Evolutionary conservation across 176 grass and related monocot genomes (phyloP), one percentile per base, ranked within the genome.

Genomic region (Chloris gayana): DNA sequence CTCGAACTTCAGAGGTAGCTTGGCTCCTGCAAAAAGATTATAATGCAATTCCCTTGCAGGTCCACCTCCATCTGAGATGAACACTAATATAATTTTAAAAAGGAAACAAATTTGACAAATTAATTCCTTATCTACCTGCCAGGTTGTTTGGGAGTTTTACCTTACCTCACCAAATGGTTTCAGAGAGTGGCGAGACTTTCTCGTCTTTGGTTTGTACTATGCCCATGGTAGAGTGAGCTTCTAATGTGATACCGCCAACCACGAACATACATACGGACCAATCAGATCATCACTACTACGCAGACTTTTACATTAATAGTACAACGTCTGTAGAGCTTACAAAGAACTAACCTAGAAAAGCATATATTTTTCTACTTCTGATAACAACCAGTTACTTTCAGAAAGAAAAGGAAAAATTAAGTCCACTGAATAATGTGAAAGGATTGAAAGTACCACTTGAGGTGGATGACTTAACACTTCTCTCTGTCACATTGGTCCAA

Each of bases 401-500:
- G 34, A 73, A 15, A 30, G 25, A 72, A 69, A 56, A 53, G 32
- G 13, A 30, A 49, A 47, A 53, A 72, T 0, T 45, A 44, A 64
- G 8, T 72, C 26, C 17, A 42, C 4, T 75, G 32, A 81, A 29
- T 47, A 42, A 65, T 72, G 15, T 25, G 45, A 79, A 74, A 56
- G 58, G 45, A 61, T 64, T 54, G 47, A 80, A 79, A 80, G 66
- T 91, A 91, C 90, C 95, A 74, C 31, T 74, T 78, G 83, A 9
- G 5, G 49, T 68, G 72, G 85, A 82, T 85, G 78, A 24, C 4
- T 85, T 87, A 42, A 59, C 70, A 49, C 53, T 88, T 86, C 77
- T 91, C 24, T 93, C 79, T 68, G 59, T 87, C 70, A 94, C 86
- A 87, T 92, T 86, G 82, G 88, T 91, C 95, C 95, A 98, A 42